phyloP scores from a whole-genome alignment of 139 green algal genomes.

The Chlorella sp. region DNA sequence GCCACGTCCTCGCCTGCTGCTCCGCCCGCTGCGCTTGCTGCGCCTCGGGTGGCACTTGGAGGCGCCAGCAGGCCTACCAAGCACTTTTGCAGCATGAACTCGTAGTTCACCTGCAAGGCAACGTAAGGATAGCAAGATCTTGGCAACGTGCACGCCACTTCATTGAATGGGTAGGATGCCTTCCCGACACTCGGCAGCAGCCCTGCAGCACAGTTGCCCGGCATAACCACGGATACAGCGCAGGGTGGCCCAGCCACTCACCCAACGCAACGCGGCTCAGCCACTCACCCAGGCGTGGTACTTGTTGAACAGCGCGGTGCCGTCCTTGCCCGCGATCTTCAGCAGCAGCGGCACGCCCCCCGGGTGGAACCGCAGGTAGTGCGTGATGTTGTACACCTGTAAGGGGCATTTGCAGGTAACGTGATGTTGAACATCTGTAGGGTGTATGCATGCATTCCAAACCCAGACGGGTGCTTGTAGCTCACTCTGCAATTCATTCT shows the following conservation, averaged over 20 bases:
- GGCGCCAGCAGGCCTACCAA: conserved; percentile 68
- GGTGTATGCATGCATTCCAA: too few species aligned
- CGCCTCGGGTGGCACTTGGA: not conserved
- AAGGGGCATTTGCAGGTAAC: too few species aligned
- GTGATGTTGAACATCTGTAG: too few species aligned
- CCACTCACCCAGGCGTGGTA: conserved; percentile 55
- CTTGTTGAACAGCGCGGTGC: conserved; percentile 91
- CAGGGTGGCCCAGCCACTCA: too few species aligned
- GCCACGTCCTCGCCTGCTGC: not conserved
- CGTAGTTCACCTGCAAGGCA: conserved; percentile 75
- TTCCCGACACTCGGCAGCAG: not conserved
- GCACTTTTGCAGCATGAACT: conserved; percentile 86
- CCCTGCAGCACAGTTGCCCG: too few species aligned
- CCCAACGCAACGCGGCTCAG: not conserved
- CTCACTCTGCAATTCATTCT: too few species aligned
- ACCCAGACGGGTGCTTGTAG: too few species aligned
- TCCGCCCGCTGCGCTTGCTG: not conserved
- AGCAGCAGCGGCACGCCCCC: conserved; percentile 81
- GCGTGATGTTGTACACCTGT: conserved; percentile 90
- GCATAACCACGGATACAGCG: too few species aligned
- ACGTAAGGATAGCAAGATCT: too few species aligned
- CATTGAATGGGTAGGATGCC: not conserved
- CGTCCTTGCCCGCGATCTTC: conserved; percentile 84
- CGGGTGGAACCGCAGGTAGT: conserved; percentile 88
- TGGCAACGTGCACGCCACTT: not conserved